Evolutionary conservation across 2,329 filamentous ascomycete species (phyloP).

Genomic region (Hymenoscyphus scutula): DNA sequence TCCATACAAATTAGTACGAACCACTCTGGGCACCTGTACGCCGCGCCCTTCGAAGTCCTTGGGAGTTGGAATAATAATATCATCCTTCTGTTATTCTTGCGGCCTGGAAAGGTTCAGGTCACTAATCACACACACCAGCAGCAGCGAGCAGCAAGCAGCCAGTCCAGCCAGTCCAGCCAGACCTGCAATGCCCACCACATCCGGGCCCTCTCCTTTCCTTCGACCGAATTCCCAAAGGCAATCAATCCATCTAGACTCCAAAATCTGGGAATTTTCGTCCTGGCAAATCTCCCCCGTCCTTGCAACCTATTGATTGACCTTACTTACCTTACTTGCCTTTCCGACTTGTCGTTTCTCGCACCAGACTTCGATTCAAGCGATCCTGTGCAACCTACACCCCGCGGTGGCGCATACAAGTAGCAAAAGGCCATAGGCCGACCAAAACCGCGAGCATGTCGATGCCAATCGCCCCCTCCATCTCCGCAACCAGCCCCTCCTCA

Average conservation of each 20-base stretch:
- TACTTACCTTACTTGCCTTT: too few relatives aligned
- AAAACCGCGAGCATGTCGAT: constrained; percentile 13
- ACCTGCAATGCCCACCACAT: not conserved
- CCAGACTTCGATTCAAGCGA: not conserved
- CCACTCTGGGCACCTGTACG: not conserved
- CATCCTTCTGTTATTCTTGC: not conserved
- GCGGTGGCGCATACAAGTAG: constrained; percentile 1
- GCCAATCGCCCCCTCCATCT: constrained; percentile 20
- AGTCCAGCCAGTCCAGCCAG: too few relatives aligned
- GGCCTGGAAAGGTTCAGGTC: not conserved
- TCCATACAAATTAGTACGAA: not conserved
- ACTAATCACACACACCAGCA: not conserved
- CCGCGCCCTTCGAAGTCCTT: not conserved
- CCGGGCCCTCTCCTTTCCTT: not conserved
- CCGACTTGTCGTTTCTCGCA: not conserved
- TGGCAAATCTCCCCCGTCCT: not conserved
- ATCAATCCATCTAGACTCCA: not conserved
- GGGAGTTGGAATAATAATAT: not conserved
- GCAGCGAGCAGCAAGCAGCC: too few relatives aligned
- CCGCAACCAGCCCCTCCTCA: constrained; percentile 27
- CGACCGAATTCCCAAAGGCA: not conserved
- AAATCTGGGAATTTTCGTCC: not conserved
- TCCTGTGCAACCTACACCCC: constrained; percentile 1
- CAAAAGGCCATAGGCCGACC: not conserved
- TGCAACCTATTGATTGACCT: not conserved